Base-by-base conservation (phyloP, 495 filamentous ascomycete genomes). In the Glonium stellatum region DNA sequence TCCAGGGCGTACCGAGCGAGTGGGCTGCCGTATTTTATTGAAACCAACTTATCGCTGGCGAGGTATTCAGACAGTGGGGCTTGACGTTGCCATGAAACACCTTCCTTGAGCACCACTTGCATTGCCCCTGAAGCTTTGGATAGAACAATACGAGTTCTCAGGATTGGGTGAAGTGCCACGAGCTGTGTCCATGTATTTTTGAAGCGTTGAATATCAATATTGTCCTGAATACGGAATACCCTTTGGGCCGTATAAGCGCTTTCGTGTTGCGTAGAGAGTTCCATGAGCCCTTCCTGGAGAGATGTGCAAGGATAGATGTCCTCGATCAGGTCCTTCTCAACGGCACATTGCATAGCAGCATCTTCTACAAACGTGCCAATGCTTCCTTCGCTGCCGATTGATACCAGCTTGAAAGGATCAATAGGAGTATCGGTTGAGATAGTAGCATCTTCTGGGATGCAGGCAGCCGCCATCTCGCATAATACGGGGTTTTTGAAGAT, bases 231-330 rank as follows among this genome's bases (percentile, higher is more conserved):
- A 10, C 64, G 64, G 59, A 79, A 81, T 1, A 77, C 73, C 4
- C 69, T 61, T 58, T 81, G 80, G 5, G 82, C 82, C 4, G 86
- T 75, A 57, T 87, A 87, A 12, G 80, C 76, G 44, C 80, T 79
- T 4, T 69, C 70, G 0, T 79, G 76, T 64, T 82, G 82, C 44
- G 78, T 72, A 3, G 86, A 86, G 1, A 86, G 69, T 1, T 82
- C 81, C 69, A 88, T 74, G 18, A 89, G 75, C 1, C 84, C 85
- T 62, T 87, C 87, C 69, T 91, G 87, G 0, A 88, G 72, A 11
- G 87, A 79, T 5, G 82, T 87, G 73, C 85, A 88, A 6, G 86
- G 85, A 59, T 87, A 89, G 0, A 84, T 69, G 68, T 90, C 84
- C 42, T 81, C 76, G n/a, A 87, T 73, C 0, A 18, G 39, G 8